phyloP scores from a whole-genome alignment of 495 filamentous ascomycete species.

The Podospora pseudoanserina region DNA sequence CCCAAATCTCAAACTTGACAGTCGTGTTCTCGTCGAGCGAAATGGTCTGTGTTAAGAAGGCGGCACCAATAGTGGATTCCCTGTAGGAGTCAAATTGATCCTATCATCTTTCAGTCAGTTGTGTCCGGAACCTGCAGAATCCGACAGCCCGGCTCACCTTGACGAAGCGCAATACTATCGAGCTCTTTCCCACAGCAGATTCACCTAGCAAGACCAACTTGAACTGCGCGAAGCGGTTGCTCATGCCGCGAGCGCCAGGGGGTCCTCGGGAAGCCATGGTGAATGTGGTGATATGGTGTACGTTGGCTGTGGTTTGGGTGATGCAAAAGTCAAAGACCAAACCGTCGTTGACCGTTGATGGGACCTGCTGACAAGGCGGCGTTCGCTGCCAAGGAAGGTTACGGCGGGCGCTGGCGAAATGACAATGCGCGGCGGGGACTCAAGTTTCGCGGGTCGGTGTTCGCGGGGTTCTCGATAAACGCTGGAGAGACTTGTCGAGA shows the following conservation, averaged over 20 bases:
- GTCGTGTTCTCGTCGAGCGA: conserved; percentile 95
- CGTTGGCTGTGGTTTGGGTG: conserved; percentile 4
- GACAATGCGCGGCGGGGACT: conserved; percentile 2
- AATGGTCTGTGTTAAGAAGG: conserved; percentile 98
- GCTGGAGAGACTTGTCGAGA: background rate
- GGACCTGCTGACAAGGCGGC: background rate
- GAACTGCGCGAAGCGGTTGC: conserved; percentile 90
- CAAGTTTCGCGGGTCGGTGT: background rate
- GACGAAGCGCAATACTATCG: conserved; percentile 93
- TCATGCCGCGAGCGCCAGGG: conserved; percentile 67
- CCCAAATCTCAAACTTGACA: conserved; percentile 99
- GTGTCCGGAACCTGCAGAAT: background rate
- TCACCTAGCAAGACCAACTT: conserved; percentile 98
- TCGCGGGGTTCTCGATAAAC: background rate
- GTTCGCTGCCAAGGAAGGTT: conserved; percentile 11
- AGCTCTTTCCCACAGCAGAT: conserved; percentile 99
- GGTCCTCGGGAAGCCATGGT: conserved; percentile 78
- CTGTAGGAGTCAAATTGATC: conserved; percentile 99
- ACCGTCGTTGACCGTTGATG: background rate
- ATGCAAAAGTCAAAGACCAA: conserved; percentile 5
- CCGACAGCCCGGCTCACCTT: conserved; percentile 58
- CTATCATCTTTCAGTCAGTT: conserved; percentile 43
- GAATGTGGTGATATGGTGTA: conserved; percentile 20
- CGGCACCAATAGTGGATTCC: conserved; percentile 97
- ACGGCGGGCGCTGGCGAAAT: conserved; percentile 4